These are phyloP conservation scores for Setomelanomma holmii DNA, from an alignment of 2,329 filamentous ascomycete species.

Conservation along the genomic window DNA sequence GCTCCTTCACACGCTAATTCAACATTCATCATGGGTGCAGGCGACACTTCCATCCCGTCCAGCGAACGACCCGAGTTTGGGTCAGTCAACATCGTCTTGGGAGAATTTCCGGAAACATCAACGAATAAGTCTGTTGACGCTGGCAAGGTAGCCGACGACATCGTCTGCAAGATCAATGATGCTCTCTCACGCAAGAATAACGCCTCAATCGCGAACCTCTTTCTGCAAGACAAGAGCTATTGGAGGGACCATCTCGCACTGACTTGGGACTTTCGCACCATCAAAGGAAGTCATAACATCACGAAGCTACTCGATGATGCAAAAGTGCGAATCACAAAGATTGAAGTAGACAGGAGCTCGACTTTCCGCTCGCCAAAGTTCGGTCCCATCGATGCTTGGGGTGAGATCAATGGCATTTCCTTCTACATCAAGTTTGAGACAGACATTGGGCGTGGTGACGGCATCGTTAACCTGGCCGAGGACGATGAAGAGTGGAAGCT, in stretches of 20 bases:
- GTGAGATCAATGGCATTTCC: slow-evolving; percentile 37
- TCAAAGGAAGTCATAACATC: slow-evolving; percentile 54
- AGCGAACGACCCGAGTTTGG: slow-evolving; percentile 58
- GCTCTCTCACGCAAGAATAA: slow-evolving; percentile 49
- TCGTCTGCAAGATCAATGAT: slow-evolving; percentile 54
- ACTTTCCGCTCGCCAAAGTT: slow-evolving; percentile 28
- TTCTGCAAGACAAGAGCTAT: slow-evolving; percentile 59
- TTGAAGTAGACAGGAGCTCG: slow-evolving; percentile 39
- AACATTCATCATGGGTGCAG: slow-evolving; percentile 36
- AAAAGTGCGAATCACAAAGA: slow-evolving; percentile 41
- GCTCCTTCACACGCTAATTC: too few species aligned
- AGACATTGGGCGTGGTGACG: slow-evolving; percentile 38
- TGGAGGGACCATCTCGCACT: slow-evolving; percentile 67
- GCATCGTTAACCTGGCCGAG: slow-evolving; percentile 44
- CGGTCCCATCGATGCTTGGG: slow-evolving; percentile 36
- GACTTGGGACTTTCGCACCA: slow-evolving; percentile 63
- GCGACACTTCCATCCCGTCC: slow-evolving; percentile 41
- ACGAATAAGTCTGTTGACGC: slow-evolving; percentile 44
- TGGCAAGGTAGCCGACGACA: slow-evolving; percentile 46
- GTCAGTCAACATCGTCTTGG: slow-evolving; percentile 61
- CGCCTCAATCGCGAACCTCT: slow-evolving; percentile 47
- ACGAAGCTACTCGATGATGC: slow-evolving; percentile 46
- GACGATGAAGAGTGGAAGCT: slow-evolving; percentile 47
- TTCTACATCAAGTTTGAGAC: slow-evolving; percentile 42
- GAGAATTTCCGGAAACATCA: slow-evolving; percentile 51